A percentile compares a stretch with the other conserved stretches of the same genome.
Evolutionary conservation across 75 land plant genomes (phyloP).

Genomic region (Picea sitchensis): DNA sequence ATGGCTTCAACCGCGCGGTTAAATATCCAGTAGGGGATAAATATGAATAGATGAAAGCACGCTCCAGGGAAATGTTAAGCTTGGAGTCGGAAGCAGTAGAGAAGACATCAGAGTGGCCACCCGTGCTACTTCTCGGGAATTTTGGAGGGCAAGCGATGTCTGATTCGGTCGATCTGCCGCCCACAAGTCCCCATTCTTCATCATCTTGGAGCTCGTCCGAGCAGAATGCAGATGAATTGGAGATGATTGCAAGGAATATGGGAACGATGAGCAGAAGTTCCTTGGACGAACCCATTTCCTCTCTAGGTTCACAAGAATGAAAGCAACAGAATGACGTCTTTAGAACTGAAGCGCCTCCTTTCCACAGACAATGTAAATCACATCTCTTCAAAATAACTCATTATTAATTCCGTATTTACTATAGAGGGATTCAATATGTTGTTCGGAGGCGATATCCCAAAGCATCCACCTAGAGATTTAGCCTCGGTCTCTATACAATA

Average conservation of each 20-base stretch:
- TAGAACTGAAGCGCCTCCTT: too few species aligned
- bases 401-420: too few species aligned
- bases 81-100: constrained; percentile 37
- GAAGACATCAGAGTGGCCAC: background rate
- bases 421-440: too few species aligned
- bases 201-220: constrained; percentile 65
- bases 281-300: too few species aligned
- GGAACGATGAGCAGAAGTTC: too few species aligned
- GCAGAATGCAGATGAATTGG: constrained; percentile 23
- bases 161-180: constrained; percentile 7
- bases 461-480: too few species aligned
- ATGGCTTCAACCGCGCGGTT: constrained; percentile 60
- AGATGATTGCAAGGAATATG: background rate
- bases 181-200: constrained; percentile 52
- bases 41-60: constrained; percentile 42
- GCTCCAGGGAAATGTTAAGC: constrained; percentile 56
- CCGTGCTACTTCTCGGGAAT: background rate
- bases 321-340: background rate
- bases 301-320: too few species aligned
- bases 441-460: too few species aligned
- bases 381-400: too few species aligned
- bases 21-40: constrained; percentile 57
- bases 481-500: too few species aligned
- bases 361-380: too few species aligned
- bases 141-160: background rate